Evolutionary conservation across 2,329 filamentous ascomycete genomes (phyloP).

Genomic region (Penicillium psychrosexuale): DNA sequence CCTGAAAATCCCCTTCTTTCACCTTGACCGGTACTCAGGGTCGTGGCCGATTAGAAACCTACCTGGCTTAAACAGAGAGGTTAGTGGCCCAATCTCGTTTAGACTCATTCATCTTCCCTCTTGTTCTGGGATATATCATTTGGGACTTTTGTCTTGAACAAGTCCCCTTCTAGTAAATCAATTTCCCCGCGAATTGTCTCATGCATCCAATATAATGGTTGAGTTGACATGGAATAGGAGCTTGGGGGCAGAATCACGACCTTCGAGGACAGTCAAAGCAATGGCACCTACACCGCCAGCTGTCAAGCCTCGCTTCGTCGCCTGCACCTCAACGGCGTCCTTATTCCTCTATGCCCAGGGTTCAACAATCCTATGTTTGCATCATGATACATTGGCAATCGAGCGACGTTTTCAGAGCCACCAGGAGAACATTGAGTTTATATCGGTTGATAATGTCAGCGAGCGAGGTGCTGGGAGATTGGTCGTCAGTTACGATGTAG

Average conservation of each 20-base stretch:
- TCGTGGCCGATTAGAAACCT: constrained; percentile 20
- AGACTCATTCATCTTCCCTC: constrained; percentile 5
- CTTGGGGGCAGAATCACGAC: constrained; percentile 57
- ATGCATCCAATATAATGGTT: constrained; percentile 49
- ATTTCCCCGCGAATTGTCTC: not conserved
- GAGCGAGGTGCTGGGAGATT: constrained; percentile 79
- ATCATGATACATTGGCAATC: constrained; percentile 87
- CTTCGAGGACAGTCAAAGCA: constrained; percentile 51
- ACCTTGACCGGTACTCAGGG: constrained; percentile 18
- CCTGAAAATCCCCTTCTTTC: constrained; percentile 9
- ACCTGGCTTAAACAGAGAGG: constrained; percentile 17
- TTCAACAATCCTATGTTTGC: constrained; percentile 76
- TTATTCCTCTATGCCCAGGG: constrained; percentile 88
- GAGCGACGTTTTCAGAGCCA: constrained; percentile 84
- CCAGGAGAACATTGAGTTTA: constrained; percentile 74
- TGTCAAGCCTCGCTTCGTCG: constrained; percentile 62
- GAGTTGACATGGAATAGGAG: constrained; percentile 59
- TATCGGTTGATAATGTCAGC: constrained; percentile 88
- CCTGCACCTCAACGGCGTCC: constrained; percentile 85
- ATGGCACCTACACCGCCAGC: constrained; percentile 35
- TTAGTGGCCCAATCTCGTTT: constrained; percentile 13
- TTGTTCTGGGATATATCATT: not conserved
- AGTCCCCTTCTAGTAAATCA: not conserved
- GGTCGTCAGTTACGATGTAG: constrained; percentile 88
- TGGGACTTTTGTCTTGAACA: not conserved